phyloP scores from a whole-genome alignment of 1,284 basidiomycete species.

The Acaromyces ingoldii region DNA sequence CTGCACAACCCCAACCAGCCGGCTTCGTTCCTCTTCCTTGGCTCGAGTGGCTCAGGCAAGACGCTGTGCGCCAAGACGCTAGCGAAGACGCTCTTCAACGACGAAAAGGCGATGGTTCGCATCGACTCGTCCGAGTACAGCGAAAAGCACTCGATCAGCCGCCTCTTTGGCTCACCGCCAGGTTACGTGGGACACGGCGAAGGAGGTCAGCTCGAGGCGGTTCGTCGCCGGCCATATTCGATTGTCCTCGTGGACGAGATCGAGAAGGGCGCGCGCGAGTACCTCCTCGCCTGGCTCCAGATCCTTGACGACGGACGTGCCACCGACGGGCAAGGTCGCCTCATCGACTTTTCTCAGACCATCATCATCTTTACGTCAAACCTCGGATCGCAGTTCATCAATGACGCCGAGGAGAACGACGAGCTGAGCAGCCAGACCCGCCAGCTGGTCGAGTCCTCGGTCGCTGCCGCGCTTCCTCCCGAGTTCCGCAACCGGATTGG shows the following conservation, averaged over 20 bases:
- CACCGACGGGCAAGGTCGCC: conserved; percentile 61
- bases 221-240: conserved; percentile 45
- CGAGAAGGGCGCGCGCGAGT: conserved; percentile 26
- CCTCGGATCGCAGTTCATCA: conserved; percentile 60
- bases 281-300: conserved; percentile 75
- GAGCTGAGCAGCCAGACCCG: conserved; percentile 55
- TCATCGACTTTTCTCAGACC: conserved; percentile 74
- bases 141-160: conserved; percentile 81
- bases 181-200: conserved; percentile 55
- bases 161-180: conserved; percentile 82
- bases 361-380: conserved; percentile 93
- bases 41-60: conserved; percentile 57
- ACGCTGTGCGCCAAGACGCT: conserved; percentile 56
- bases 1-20: conserved; percentile 58
- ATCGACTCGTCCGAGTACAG: conserved; percentile 60
- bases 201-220: conserved; percentile 39
- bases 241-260: conserved; percentile 35
- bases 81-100: conserved; percentile 71
- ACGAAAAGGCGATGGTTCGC: conserved; percentile 69
- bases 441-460: conserved; percentile 55
- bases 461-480: conserved; percentile 57
- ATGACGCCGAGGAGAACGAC: conserved; percentile 56
- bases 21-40: conserved; percentile 57
- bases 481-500: conserved; percentile 59
- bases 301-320: conserved; percentile 85